A percentile compares a stretch with the other conserved stretches of the same genome.
Evolutionary conservation across 805 yeast genomes (phyloP).

Genomic region (Starmera amethionina): DNA sequence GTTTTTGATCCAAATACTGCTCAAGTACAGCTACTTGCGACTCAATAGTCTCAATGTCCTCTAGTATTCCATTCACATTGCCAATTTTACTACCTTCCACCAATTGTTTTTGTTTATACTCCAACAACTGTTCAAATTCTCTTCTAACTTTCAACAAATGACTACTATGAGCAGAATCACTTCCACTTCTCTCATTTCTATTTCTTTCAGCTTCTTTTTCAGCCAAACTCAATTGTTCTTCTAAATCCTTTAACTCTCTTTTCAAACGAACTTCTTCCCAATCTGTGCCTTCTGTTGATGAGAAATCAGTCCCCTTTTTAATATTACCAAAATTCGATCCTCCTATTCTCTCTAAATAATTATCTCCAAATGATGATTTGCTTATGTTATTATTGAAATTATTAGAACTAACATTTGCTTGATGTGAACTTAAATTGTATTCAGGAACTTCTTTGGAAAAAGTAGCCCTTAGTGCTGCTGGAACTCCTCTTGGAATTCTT

Average conservation of each 20-base stretch:
- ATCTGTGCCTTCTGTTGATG: constrained; percentile 62
- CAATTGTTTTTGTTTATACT: constrained; percentile 61
- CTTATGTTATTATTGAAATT: constrained; percentile 9
- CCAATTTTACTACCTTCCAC: constrained; percentile 22
- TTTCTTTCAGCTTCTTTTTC: constrained; percentile 35
- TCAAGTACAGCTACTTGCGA: constrained; percentile 68
- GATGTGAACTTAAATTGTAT: constrained; percentile 51
- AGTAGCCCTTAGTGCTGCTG: constrained; percentile 83
- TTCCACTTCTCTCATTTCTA: constrained; percentile 19
- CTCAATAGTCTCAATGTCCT: constrained; percentile 61
- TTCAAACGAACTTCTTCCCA: constrained; percentile 87
- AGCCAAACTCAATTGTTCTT: constrained; percentile 50
- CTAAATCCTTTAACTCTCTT: constrained; percentile 70
- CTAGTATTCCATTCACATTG: constrained; percentile 41
- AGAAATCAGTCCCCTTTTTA: constrained; percentile 58
- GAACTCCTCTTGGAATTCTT: constrained; percentile 89
- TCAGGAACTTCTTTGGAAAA: constrained; percentile 79
- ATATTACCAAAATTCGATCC: constrained; percentile 23
- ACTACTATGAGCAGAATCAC: constrained; percentile 14
- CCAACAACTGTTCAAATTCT: constrained; percentile 76
- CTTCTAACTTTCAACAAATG: constrained; percentile 30
- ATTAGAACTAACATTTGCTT: constrained; percentile 29
- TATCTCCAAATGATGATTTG: constrained; percentile 39
- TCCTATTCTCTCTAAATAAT: constrained; percentile 48
- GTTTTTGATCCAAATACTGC: constrained; percentile 53